phyloP scores from a whole-genome alignment of 768 basidiomycete genomes.

The Naganishia antarctica region DNA sequence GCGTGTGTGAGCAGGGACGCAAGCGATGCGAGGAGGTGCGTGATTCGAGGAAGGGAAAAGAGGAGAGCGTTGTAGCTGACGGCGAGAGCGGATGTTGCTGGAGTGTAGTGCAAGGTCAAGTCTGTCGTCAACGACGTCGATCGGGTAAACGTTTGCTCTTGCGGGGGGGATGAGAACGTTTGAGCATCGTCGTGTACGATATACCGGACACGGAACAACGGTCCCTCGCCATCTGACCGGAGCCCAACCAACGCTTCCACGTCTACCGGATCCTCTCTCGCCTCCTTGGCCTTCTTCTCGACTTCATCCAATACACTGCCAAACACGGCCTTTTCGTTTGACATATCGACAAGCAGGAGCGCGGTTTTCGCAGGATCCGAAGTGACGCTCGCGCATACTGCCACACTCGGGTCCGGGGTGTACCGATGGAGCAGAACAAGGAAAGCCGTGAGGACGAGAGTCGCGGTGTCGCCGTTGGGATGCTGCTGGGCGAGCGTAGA shows the following conservation, averaged over 20 bases:
- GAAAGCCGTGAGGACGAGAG: conserved; percentile 90
- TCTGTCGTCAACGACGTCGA: conserved; percentile 79
- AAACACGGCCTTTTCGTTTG: conserved; percentile 72
- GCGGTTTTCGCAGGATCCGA: conserved; percentile 60
- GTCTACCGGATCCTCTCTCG: conserved; percentile 72
- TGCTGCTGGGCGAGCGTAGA: conserved; percentile 33
- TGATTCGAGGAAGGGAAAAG: conserved; percentile 73
- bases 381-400: conserved; percentile 72
- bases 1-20: conserved; percentile 69
- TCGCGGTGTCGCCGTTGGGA: conserved; percentile 62
- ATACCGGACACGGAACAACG: conserved; percentile 88
- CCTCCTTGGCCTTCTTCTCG: conserved; percentile 75
- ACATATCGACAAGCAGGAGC: conserved; percentile 73
- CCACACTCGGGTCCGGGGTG: conserved; percentile 88
- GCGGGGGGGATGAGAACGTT: conserved; percentile 40
- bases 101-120: conserved; percentile 76
- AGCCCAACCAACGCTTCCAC: conserved; percentile 73
- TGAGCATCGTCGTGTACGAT: conserved; percentile 54
- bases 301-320: conserved; percentile 82
- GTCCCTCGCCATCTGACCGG: conserved; percentile 40
- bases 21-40: conserved; percentile 77
- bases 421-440: conserved; percentile 84
- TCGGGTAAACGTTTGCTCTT: conserved; percentile 9
- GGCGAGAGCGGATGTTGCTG: conserved; percentile 65
- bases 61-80: conserved; percentile 91